Conservation (phyloP, 148 eudicot genomes). For the Spergularia marina region DNA sequence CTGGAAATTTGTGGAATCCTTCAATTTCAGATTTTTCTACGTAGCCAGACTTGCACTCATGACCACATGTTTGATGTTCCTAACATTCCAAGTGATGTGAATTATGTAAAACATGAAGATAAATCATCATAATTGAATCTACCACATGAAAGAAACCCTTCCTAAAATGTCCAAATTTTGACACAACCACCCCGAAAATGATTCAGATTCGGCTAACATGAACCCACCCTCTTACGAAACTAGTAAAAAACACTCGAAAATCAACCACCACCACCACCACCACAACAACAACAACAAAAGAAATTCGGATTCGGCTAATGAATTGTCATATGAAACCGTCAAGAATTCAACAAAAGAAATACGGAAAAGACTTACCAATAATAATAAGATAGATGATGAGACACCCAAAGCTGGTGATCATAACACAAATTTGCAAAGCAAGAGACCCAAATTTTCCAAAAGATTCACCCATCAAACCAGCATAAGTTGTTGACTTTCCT, state of each 20-base stretch:
- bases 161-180: too few species aligned
- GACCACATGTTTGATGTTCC: too few species aligned
- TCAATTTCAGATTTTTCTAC: background rate
- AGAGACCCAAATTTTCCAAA: slow-evolving; percentile 68
- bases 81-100: background rate
- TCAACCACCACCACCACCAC: too few species aligned
- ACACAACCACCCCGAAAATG: too few species aligned
- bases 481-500: slow-evolving; percentile 58
- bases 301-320: background rate
- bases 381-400: slow-evolving; percentile 72
- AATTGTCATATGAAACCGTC: background rate
- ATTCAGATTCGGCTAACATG: too few species aligned
- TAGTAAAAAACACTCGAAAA: too few species aligned
- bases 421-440: slow-evolving; percentile 63
- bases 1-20: background rate
- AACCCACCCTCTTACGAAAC: too few species aligned
- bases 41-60: background rate
- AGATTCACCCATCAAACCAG: slow-evolving; percentile 77
- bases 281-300: too few species aligned
- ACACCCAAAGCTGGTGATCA: slow-evolving; percentile 69
- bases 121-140: background rate
- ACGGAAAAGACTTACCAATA: slow-evolving; percentile 43
- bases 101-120: background rate
- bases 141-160: background rate
- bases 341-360: background rate